phyloP scores from a whole-genome alignment of 176 grass and related monocot species.

The Musa troglodytarum region DNA sequence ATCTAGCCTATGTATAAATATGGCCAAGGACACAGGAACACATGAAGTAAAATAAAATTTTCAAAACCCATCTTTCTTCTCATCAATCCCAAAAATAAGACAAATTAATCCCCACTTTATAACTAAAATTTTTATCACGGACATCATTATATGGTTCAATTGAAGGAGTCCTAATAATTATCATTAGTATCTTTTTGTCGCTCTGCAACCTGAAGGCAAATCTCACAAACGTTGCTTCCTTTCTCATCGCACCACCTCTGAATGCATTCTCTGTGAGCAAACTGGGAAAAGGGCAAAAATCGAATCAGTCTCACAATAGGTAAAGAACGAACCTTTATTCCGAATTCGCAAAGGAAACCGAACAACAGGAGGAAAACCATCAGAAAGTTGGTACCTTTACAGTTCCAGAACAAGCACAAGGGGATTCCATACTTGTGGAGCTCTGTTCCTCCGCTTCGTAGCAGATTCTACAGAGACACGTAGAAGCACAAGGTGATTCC shows the following conservation, averaged over 20 bases:
- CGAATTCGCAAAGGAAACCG: neutral
- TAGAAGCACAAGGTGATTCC: conserved; percentile 18
- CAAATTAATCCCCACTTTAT: no score
- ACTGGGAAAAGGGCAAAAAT: conserved; percentile 27
- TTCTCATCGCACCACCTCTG: conserved; percentile 99
- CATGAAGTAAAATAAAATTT: no score
- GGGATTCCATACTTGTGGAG: conserved; percentile 51
- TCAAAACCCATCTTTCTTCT: no score
- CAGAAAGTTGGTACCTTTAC: conserved; percentile 41
- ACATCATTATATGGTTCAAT: no score
- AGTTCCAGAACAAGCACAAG: conserved; percentile 72
- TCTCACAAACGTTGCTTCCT: conserved; percentile 79
- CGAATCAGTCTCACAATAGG: neutral
- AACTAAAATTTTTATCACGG: no score
- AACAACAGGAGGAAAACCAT: neutral
- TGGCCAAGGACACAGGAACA: no score
- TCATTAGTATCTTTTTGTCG: no score
- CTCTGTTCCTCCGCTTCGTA: conserved; percentile 57
- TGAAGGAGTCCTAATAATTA: no score
- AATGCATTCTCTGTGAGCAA: conserved; percentile 74
- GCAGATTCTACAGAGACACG: conserved; percentile 72
- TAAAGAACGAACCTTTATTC: neutral
- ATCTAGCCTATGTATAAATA: no score
- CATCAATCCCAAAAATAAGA: no score
- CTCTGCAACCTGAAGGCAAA: conserved; percentile 67